Evolutionary conservation across 768 basidiomycete genomes (phyloP), one percentile per base, ranked within the genome.

Genomic region (Boletus vinaceobasis): DNA sequence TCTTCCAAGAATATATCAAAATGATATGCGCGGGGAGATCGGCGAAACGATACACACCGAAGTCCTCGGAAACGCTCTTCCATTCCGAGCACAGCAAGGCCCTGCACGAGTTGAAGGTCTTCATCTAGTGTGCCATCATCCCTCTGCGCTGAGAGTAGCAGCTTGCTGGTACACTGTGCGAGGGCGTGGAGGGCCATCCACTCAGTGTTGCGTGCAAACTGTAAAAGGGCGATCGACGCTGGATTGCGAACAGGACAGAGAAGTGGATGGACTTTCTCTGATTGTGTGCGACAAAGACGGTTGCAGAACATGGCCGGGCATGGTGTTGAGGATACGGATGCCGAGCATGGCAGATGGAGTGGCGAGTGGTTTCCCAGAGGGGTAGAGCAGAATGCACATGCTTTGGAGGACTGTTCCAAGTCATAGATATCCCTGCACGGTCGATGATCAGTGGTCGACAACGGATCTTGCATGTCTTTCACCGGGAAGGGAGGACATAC

Each of bases 231-330:
- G 4, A 75, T 68, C 5, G 80, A 81, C 7, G 82, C 83, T 0
- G 88, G 89, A 66, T 93, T 95, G 56, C 87, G 86, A 4, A 79
- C 74, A 5, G 85, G 77, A 60, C 93, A 95, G 11, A 94, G 75
- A 4, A 93, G 71, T 0, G 87, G 81, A 57, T 93, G 90, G 0
- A 77, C 76, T 55, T 77, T 77, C 2, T 77, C 79, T 0, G 88
- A 83, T 36, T 89, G 84, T 15, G 79, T 69, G 14, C 84, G 77
- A 65, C 93, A 95, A 2, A 91, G 79, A 3, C 90, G 80, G 56
- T 84, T 89, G 74, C 93, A 95, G 73, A 91, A 95, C 42, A 83
- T 77, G 10, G 80, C 79, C 4, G 82, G 76, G 59, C 90, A 92
- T 27, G 68, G 65, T 11, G 71, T 37, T 1, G 72, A 58, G 2